Percentiles rank a stretch among this genome's conserved stretches.
phyloP scores from a whole-genome alignment of 2,329 filamentous ascomycete genomes.

The Colletotrichum eremochloae region DNA sequence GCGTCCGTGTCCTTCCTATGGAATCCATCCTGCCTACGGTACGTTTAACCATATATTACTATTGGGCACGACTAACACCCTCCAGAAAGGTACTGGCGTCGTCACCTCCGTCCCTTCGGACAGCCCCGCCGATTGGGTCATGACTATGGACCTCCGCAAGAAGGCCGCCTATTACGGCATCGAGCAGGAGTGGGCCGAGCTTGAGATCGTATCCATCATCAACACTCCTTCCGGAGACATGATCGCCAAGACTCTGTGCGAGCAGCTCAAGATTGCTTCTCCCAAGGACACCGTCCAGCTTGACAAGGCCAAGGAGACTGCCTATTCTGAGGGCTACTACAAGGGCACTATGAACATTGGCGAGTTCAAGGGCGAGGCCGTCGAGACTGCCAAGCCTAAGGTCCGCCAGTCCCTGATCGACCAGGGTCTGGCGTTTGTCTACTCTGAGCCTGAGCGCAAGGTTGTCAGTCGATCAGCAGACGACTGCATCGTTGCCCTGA shows the following conservation, averaged over 20 bases:
- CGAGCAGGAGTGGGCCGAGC: conserved; percentile 94
- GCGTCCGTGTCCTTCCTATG: conserved; percentile 94
- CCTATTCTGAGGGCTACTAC: conserved; percentile 94
- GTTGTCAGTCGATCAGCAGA: conserved; percentile 92
- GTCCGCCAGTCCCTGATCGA: conserved; percentile 84
- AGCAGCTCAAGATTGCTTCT: conserved; percentile 95
- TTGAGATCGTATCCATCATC: conserved; percentile 91
- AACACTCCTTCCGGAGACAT: conserved; percentile 91
- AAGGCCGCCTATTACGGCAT: conserved; percentile 98
- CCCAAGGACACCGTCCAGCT: conserved; percentile 94
- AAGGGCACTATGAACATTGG: conserved; percentile 91
- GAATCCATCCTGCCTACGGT: conserved; percentile 84
- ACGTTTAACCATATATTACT: background rate
- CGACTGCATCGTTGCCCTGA: conserved; percentile 90
- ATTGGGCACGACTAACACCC: background rate
- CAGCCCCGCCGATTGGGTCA: conserved; percentile 95
- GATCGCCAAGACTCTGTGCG: conserved; percentile 84
- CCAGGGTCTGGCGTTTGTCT: conserved; percentile 84
- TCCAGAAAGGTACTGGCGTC: conserved; percentile 89
- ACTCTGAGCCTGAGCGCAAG: conserved; percentile 91
- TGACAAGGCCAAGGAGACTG: conserved; percentile 90
- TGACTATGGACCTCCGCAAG: conserved; percentile 87
- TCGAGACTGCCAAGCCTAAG: conserved; percentile 88
- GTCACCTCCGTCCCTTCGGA: conserved; percentile 97
- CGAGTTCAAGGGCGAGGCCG: conserved; percentile 88